phyloP scores from a whole-genome alignment of 176 grass and related monocot genomes.

The Poa pratensis region DNA sequence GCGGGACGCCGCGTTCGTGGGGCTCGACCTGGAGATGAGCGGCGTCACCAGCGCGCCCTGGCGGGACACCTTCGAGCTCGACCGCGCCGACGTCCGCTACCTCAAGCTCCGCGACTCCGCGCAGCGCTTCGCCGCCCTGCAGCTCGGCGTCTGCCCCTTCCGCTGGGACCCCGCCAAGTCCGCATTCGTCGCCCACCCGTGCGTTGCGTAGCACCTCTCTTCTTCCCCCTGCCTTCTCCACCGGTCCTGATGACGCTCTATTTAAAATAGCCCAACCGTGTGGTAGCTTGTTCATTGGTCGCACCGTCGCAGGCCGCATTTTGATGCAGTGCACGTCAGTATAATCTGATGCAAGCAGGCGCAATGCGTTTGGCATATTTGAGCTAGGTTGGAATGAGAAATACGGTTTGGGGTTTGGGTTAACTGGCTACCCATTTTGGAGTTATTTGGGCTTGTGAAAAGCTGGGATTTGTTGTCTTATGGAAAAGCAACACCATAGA shows the following conservation, averaged over 20 bases:
- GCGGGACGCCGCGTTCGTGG: constrained; percentile 74
- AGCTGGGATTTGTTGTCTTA: neutral
- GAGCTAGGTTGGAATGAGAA: neutral
- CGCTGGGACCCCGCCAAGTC: constrained; percentile 68
- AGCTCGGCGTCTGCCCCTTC: constrained; percentile 95
- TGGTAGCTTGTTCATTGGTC: neutral
- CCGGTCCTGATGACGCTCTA: neutral
- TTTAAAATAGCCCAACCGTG: neutral
- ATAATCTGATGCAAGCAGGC: neutral
- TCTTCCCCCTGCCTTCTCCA: neutral
- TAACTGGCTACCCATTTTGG: neutral
- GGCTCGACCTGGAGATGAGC: constrained; percentile 91
- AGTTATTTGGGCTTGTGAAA: neutral
- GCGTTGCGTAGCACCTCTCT: constrained; percentile 35
- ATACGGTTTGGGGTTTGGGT: constrained; percentile 1
- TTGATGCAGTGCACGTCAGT: neutral
- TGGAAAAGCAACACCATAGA: neutral
- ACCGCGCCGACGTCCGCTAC: constrained; percentile 79
- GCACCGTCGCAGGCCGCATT: neutral
- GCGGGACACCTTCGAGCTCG: constrained; percentile 83
- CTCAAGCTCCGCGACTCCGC: constrained; percentile 85
- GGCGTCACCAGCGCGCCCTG: constrained; percentile 81
- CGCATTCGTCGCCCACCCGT: constrained; percentile 79
- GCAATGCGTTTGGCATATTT: neutral
- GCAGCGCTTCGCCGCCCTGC: constrained; percentile 68